These are phyloP conservation scores for Isochrysis galbana DNA, from an alignment of 78 protist species.

Conservation along the genomic window DNA sequence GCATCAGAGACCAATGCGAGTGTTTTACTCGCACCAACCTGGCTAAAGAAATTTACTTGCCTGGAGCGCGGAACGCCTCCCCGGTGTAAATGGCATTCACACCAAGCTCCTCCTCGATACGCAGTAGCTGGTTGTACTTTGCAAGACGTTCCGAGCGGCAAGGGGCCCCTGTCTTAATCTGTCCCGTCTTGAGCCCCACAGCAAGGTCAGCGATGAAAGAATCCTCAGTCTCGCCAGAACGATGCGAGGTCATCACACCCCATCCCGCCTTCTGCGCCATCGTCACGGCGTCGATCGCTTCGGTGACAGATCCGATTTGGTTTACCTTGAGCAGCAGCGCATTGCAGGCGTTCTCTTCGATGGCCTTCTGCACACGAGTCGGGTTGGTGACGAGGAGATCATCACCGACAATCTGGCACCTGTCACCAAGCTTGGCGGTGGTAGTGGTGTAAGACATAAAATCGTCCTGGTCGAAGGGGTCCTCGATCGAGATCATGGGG, in stretches of 20 bases:
- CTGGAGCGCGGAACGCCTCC: constrained; percentile 15
- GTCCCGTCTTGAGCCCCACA: constrained; percentile 96
- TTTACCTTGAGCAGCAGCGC: constrained; percentile 96
- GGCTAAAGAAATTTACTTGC: too few species aligned
- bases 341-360: constrained; percentile 91
- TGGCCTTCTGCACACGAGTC: constrained; percentile 89
- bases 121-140: constrained; percentile 97
- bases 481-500: constrained; percentile 93
- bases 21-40: too few species aligned
- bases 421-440: neutral
- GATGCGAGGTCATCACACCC: constrained; percentile 97
- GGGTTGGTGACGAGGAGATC: constrained; percentile 98
- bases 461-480: constrained; percentile 98
- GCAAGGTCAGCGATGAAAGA: constrained; percentile 88
- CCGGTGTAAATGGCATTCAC: constrained; percentile 16
- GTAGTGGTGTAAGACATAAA: constrained; percentile 57
- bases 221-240: constrained; percentile 97
- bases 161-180: constrained; percentile 99
- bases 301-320: constrained; percentile 95
- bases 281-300: constrained; percentile 85
- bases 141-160: constrained; percentile 78
- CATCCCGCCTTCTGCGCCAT: constrained; percentile 80
- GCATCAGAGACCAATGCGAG: too few species aligned
- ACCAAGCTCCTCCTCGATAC: constrained; percentile 85
- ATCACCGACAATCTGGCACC: constrained; percentile 95